Conservation (phyloP, 352 stramenopile species). For the Phytophthora sp. region DNA sequence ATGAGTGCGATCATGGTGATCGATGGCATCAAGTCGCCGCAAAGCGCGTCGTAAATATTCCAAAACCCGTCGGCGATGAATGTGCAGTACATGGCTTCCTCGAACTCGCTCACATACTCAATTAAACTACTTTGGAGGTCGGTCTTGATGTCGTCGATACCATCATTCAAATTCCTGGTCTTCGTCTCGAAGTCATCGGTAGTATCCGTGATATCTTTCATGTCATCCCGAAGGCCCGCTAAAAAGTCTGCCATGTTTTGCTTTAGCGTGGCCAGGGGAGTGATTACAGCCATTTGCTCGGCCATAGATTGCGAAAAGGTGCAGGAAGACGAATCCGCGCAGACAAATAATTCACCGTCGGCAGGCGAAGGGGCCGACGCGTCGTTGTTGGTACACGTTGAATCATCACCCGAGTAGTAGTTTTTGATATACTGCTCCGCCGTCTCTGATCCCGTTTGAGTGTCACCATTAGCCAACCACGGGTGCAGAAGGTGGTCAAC, state of each 20-base stretch:
- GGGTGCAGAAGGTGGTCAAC: conserved; percentile 36
- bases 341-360: not conserved
- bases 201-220: conserved; percentile 31
- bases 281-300: conserved; percentile 1
- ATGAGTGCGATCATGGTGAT: conserved; percentile 82
- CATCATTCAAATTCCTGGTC: conserved; percentile 37
- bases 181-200: conserved; percentile 53
- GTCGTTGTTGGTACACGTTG: not conserved
- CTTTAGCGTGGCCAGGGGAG: conserved; percentile 20
- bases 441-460: not conserved
- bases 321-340: not conserved
- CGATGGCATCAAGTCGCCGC: conserved; percentile 62
- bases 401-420: not conserved
- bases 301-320: conserved; percentile 23
- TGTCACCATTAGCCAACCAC: conserved; percentile 32
- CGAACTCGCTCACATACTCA: conserved; percentile 60
- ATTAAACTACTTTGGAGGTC: conserved; percentile 53
- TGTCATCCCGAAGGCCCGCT: conserved; percentile 33
- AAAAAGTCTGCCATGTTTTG: conserved; percentile 37
- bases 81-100: conserved; percentile 66
- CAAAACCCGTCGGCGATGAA: conserved; percentile 59
- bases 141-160: conserved; percentile 49
- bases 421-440: conserved; percentile 2
- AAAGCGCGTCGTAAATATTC: conserved; percentile 58
- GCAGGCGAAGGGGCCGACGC: no score